Base-by-base conservation (phyloP, 495 filamentous ascomycete species). In the Tricharina praecox region DNA sequence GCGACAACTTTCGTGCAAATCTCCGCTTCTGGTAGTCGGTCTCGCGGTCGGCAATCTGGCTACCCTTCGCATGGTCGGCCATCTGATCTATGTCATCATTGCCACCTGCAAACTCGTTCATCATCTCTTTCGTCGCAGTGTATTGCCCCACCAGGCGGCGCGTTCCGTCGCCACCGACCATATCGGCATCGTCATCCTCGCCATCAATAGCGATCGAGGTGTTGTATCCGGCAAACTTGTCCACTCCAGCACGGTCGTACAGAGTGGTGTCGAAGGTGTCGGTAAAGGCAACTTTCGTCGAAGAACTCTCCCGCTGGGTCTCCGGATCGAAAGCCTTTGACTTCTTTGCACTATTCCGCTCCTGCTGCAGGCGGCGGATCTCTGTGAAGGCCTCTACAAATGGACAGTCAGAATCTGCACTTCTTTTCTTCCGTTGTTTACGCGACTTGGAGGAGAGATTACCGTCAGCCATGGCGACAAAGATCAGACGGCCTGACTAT, bases 21-120 rank as follows among this genome's bases (percentile, higher is more conserved):
- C 85, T 76, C 47, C 87, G 84, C 67, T 94, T 94, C 66, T 99
- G 92, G 60, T 99, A 99, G 60, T 95, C 88, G 47, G 87, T 92
- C 69, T 96, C 86, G 50, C 92, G 77, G 55, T 87, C 84, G 16
- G 80, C 73, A 62, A 99, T 93, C 57, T 85, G 78, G 19, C 80
- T 84, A 62, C 81, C 77, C 67, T 90, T 81, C 66, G 95, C 90
- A 60, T 84, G 79, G 24, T 79, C 81, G 28, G 85, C 69, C 51
- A 99, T 68, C 26, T 49, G 53, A 45, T 61, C 58, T 10, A 85
- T 81, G 59, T 99, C 92, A 53, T 90, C 87, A 63, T 95, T 88
- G 19, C 85, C 84, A 34, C 82, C 82, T 7, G 88, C 83, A 66
- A 95, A 88, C 69, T 99, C 92, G 62, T 93, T 83, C 63, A 96